Conservation (phyloP, 1,284 basidiomycete species). For the Coriolopsis trogii region DNA sequence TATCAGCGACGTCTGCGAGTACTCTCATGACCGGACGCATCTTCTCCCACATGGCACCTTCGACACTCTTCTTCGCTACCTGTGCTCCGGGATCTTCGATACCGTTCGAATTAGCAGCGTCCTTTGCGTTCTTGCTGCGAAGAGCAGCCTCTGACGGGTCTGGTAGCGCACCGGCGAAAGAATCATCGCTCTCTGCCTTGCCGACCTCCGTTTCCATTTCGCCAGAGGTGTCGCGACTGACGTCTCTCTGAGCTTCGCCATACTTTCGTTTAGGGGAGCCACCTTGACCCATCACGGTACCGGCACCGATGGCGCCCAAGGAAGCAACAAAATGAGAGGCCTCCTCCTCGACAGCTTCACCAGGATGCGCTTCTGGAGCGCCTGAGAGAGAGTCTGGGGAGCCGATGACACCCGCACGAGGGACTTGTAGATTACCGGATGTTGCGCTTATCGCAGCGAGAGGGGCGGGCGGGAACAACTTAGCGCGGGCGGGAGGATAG, state of each 20-base stretch:
- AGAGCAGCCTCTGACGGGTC: constrained; percentile 37
- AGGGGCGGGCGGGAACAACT: constrained; percentile 54
- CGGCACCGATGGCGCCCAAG: constrained; percentile 40
- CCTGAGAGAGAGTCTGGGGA: constrained; percentile 35
- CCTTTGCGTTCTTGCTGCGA: constrained; percentile 21
- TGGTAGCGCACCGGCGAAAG: constrained; percentile 30
- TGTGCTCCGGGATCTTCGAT: constrained; percentile 20
- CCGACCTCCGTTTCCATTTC: constrained; percentile 28
- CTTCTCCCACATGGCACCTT: constrained; percentile 36
- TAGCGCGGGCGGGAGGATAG: constrained; percentile 43
- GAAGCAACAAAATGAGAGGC: constrained; percentile 44
- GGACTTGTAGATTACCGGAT: constrained; percentile 33
- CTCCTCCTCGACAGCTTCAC: constrained; percentile 47
- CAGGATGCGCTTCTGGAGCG: constrained; percentile 41
- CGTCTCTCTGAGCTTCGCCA: constrained; percentile 20
- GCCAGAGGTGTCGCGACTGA: constrained; percentile 23
- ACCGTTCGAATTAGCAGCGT: constrained; percentile 32
- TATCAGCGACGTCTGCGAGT: constrained; percentile 33
- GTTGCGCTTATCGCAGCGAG: constrained; percentile 37
- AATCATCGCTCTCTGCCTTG: constrained; percentile 18
- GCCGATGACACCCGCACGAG: constrained; percentile 31
- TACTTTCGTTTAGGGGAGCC: constrained; percentile 21
- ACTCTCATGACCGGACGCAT: constrained; percentile 39
- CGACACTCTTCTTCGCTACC: constrained; percentile 35
- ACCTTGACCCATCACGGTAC: constrained; percentile 41